These are phyloP conservation scores for Pichia sp. DNA, from an alignment of 1,139 yeast genomes.

Conservation along the genomic window DNA sequence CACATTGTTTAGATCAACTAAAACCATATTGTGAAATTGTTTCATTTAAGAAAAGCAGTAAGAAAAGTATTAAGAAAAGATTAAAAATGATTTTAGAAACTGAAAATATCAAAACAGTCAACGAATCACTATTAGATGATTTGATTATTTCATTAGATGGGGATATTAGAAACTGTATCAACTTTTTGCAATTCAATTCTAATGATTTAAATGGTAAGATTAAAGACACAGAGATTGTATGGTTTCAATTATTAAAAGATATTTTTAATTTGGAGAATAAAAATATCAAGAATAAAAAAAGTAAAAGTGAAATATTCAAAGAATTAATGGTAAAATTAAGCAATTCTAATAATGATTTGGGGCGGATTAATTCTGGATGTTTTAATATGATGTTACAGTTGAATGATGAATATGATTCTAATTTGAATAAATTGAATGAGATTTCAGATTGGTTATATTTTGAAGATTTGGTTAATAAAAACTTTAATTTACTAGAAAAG, in stretches of 20 bases:
- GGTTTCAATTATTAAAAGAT: constrained; percentile 55
- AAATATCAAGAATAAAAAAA: constrained; percentile 27
- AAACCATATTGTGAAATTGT: constrained; percentile 70
- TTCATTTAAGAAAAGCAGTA: constrained; percentile 55
- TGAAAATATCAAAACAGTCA: constrained; percentile 34
- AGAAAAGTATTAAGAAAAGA: constrained; percentile 42
- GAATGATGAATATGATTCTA: constrained; percentile 44
- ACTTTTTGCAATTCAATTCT: constrained; percentile 65
- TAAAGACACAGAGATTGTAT: constrained; percentile 52
- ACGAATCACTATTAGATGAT: constrained; percentile 39
- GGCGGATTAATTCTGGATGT: constrained; percentile 66
- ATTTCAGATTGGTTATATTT: constrained; percentile 76
- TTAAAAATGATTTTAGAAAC: constrained; percentile 44
- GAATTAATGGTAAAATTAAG: constrained; percentile 42
- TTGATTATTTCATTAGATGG: constrained; percentile 71
- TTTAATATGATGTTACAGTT: constrained; percentile 47
- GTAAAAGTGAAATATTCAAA: constrained; percentile 44
- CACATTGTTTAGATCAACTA: constrained; percentile 65
- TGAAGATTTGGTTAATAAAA: constrained; percentile 46
- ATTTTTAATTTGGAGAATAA: constrained; percentile 44
- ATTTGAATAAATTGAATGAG: constrained; percentile 52
- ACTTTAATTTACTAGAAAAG: constrained; percentile 28
- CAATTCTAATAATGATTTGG: constrained; percentile 42
- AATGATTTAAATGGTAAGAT: constrained; percentile 15
- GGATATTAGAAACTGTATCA: constrained; percentile 81